phyloP scores from a whole-genome alignment of 805 yeast species.

The Kuraishia hungarica region DNA sequence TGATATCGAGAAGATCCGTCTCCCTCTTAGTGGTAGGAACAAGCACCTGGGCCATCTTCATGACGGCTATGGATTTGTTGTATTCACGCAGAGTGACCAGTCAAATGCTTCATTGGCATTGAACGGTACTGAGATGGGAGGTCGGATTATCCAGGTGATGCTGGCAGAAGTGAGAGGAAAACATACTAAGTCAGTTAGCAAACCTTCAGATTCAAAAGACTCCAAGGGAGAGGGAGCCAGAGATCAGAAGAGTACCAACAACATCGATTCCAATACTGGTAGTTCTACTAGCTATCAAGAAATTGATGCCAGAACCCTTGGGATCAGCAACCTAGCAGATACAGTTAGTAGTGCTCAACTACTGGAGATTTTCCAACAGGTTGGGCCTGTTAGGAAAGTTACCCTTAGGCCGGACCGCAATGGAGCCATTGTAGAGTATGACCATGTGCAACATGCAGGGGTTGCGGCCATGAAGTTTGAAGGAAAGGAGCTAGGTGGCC shows the following conservation, averaged over 20 bases:
- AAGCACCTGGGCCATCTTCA: constrained; percentile 26
- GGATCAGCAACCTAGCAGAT: constrained; percentile 22
- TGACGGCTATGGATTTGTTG: constrained; percentile 62
- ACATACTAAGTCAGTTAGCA: constrained; percentile 11
- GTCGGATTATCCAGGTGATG: constrained; percentile 38
- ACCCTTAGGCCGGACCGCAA: constrained; percentile 34
- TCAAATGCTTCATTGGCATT: constrained; percentile 30
- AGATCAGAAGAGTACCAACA: not conserved
- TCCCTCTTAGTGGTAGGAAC: constrained; percentile 34
- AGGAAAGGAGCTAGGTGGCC: constrained; percentile 28
- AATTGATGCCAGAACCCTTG: constrained; percentile 13
- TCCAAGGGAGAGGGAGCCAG: not conserved
- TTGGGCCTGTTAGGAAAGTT: constrained; percentile 31
- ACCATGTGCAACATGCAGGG: constrained; percentile 37
- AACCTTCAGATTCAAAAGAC: not conserved
- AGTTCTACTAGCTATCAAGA: constrained; percentile 6
- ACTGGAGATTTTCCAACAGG: constrained; percentile 17
- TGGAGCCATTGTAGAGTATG: constrained; percentile 44
- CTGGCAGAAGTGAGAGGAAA: constrained; percentile 34
- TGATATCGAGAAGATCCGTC: constrained; percentile 35
- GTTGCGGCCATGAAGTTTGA: constrained; percentile 34
- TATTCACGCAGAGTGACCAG: constrained; percentile 40
- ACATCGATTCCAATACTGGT: not conserved
- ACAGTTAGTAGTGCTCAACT: constrained; percentile 29
- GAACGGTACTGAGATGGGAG: constrained; percentile 33